Conservation (phyloP, 306 rosid species). For the Cicer arietinum region DNA sequence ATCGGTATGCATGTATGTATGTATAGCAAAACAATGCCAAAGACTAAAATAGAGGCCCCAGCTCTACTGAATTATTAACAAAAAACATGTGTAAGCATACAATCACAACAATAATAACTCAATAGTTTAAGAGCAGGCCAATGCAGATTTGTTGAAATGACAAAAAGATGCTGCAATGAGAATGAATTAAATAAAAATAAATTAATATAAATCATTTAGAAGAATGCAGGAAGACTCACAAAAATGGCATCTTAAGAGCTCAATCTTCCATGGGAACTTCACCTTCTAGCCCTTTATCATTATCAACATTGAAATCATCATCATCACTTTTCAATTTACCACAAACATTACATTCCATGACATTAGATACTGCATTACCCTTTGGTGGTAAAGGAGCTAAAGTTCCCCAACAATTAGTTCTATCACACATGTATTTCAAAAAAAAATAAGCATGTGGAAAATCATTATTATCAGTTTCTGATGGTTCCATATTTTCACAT, state of each 20-base stretch:
- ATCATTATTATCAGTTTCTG: conserved; percentile 48
- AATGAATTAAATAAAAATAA: not conserved
- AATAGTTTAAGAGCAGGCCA: conserved; percentile 1
- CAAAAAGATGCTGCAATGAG: not conserved
- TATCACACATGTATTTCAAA: conserved; percentile 69
- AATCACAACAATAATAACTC: not conserved
- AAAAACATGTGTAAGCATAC: not conserved
- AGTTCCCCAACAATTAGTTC: conserved; percentile 74
- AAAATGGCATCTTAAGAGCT: conserved; percentile 15
- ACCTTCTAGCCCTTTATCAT: conserved; percentile 44
- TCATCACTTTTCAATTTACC: conserved; percentile 57
- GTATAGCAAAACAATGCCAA: conserved; percentile 67
- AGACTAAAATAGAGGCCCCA: conserved; percentile 62
- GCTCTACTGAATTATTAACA: conserved; percentile 49
- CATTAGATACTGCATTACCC: conserved; percentile 49
- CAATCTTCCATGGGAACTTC: conserved; percentile 55
- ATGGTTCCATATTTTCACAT: conserved; percentile 51
- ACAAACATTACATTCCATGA: conserved; percentile 82
- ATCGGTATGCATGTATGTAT: not conserved
- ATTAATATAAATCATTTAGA: not conserved
- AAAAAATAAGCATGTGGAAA: conserved; percentile 90
- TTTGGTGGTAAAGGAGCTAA: conserved; percentile 72
- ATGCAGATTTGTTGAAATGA: not conserved
- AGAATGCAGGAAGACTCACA: conserved; percentile 43
- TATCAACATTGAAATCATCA: conserved; percentile 31